Base-by-base conservation (phyloP, 108 stramenopile species). In the Stephanodiscus triporus region DNA sequence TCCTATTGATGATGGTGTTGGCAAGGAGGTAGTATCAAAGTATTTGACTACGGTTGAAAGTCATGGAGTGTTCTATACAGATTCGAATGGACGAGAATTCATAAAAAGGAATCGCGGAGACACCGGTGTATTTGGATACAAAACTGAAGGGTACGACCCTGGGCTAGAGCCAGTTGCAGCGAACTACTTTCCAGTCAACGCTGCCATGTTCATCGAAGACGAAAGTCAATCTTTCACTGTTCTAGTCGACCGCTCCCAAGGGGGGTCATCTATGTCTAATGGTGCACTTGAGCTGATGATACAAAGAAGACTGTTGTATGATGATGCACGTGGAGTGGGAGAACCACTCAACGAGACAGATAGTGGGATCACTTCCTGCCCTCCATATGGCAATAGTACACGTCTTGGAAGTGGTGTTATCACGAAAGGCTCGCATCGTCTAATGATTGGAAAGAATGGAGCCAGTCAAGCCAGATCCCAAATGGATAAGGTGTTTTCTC, bases 21-120 rank as follows among this genome's bases (percentile, higher is more conserved):
- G 95, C 6, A 92, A 91, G 60, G 95, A 96, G 75, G 75, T 99
- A 32, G 84, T 99, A 30, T 78, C 88, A 0, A 89, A 91, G 9
- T 94, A 84, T 73, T 38, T 69, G n/a, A 82, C 88, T 2, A 73
- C 66, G 38, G 75, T 98, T 32, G 64, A 75, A 27, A 92, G 78
- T 54, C 62, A 68, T n/a, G 90, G 79, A 19, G 74, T 57, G 2
- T 97, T 96, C 72, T 96, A 86, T 82, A 97, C 97, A 4, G 98
- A 99, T 71, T 96, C 97, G 20, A 99, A 99, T 84, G 97, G 97
- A 9, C 81, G 97, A 53, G 97, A 97, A 71, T 96, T 98, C 74
- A 58, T 91, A 67, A 45, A 85, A 55, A 92, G 98, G 14, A 66
- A 70, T 56, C 84, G 89, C 10, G 88, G 88, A 48, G 71, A 88